phyloP scores from a whole-genome alignment of 345 rosid genomes.

The Erodium maritimum region DNA sequence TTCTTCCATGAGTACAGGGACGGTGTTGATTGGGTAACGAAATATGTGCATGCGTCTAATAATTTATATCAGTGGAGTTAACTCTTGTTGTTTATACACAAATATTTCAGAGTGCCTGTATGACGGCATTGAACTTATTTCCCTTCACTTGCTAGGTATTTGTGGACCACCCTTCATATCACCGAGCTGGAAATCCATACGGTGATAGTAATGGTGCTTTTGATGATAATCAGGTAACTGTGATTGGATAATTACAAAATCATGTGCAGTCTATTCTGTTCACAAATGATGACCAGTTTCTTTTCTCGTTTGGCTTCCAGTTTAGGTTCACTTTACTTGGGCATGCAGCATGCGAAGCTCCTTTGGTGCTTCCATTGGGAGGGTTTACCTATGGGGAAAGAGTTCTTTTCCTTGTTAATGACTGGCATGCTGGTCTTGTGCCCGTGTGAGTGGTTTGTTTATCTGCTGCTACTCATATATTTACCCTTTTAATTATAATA shows the following conservation, averaged over 20 bases:
- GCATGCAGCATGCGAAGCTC: slow-evolving; percentile 98
- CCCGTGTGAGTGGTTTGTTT: slow-evolving; percentile 50
- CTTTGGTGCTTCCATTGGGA: slow-evolving; percentile 80
- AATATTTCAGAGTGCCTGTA: too few relatives aligned
- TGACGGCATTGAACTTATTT: too few relatives aligned
- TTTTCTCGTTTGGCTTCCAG: slow-evolving; percentile 38
- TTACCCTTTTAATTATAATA: not conserved
- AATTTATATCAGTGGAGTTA: too few relatives aligned
- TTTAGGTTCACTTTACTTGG: slow-evolving; percentile 87
- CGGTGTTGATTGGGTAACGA: slow-evolving; percentile 89
- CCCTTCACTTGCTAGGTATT: slow-evolving; percentile 39
- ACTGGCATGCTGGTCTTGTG: slow-evolving; percentile 97
- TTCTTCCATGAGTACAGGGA: slow-evolving; percentile 79
- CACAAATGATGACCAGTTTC: slow-evolving; percentile 15
- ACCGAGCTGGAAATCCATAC: slow-evolving; percentile 90
- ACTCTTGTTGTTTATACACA: not conserved
- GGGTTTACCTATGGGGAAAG: slow-evolving; percentile 90
- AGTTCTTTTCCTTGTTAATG: slow-evolving; percentile 83
- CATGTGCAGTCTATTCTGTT: not conserved
- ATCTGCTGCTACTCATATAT: not conserved
- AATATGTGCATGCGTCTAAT: not conserved
- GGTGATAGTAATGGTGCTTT: slow-evolving; percentile 81
- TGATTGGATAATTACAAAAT: not conserved
- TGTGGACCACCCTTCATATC: slow-evolving; percentile 74
- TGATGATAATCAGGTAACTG: slow-evolving; percentile 76